A percentile compares a stretch with the other conserved stretches of the same genome.
phyloP scores from a whole-genome alignment of 306 rosid species.

The Amphicarpaea edgeworthii region DNA sequence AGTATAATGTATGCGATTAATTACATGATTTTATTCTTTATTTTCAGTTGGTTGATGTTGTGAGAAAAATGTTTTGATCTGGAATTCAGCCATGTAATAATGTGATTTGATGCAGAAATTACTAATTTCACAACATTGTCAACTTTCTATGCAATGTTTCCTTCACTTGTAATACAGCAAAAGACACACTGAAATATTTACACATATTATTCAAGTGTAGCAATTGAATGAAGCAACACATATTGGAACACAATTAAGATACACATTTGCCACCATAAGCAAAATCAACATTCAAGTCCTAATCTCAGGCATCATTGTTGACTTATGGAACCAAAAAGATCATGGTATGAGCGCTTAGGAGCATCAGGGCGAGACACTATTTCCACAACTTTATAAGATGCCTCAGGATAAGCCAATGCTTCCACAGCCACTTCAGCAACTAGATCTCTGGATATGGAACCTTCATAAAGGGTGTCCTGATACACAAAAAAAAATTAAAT shows the following conservation, averaged over 20 bases:
- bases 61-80: slow-evolving; percentile 7
- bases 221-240: slow-evolving; percentile 26
- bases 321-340: slow-evolving; percentile 86
- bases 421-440: slow-evolving; percentile 95
- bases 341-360: slow-evolving; percentile 73
- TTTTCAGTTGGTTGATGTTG: slow-evolving; percentile 6
- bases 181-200: slow-evolving; percentile 34
- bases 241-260: not conserved
- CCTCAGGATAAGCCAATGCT: slow-evolving; percentile 80
- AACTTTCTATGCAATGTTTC: slow-evolving; percentile 34
- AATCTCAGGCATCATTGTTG: slow-evolving; percentile 53
- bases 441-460: slow-evolving; percentile 88
- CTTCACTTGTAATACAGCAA: slow-evolving; percentile 28
- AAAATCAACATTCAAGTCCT: slow-evolving; percentile 21
- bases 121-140: slow-evolving; percentile 30
- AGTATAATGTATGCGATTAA: too few relatives aligned
- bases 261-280: slow-evolving; percentile 45
- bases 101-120: slow-evolving; percentile 27
- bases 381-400: slow-evolving; percentile 93
- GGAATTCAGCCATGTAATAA: not conserved
- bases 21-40: slow-evolving; percentile 37
- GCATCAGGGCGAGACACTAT: slow-evolving; percentile 77
- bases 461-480: slow-evolving; percentile 87
- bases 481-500: slow-evolving; percentile 19
- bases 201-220: slow-evolving; percentile 30